Evolutionary conservation across 345 rosid species (phyloP), one percentile per base, ranked within the genome.

Genomic region (Melastoma malabathricum): DNA sequence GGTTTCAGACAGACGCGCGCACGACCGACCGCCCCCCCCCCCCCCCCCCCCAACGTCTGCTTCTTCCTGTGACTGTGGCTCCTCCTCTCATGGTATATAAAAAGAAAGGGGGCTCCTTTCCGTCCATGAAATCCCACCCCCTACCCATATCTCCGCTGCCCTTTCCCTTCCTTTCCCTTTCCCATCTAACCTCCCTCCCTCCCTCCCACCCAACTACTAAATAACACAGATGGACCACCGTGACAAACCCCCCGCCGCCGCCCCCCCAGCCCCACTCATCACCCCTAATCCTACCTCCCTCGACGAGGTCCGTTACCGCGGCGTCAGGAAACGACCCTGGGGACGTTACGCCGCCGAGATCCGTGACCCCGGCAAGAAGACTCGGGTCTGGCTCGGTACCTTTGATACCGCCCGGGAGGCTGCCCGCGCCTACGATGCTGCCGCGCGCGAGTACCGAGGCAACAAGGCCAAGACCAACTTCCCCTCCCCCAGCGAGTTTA

Each of bases 261-360:
- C n/a, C n/a, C n/a, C n/a, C n/a, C n/a, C n/a, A n/a, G n/a, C n/a
- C n/a, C n/a, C n/a, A n/a, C 15, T 54, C 63, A 57, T 56, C 41
- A 60, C 1, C 62, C 43, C 49, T 47, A 10, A 15, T 6, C 41
- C 41, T 34, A 34, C 12, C 41, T 47, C 25, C 15, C 39, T 50
- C 44, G 69, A 60, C 56, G 97, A 85, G 78, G 68, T 79, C 68
- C 83, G 93, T 17, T 89, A 60, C 63, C 71, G 97, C 22, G 97
- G 97, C 54, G 95, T 89, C 3, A 64, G 97, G 55, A 86, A 81
- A 71, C 75, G 97, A 27, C 97, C 95, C 0, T 89, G 97, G 96
- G 96, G 97, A 8, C 84, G 88, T 10, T 89, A 86, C 53, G 96
- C 97, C 7, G 94, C 97, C 43, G 97, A 89, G 90, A 89, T 89